These are phyloP conservation scores for Stereum hirsutum DNA, from an alignment of 1,284 basidiomycete genomes.

Conservation along the genomic window DNA sequence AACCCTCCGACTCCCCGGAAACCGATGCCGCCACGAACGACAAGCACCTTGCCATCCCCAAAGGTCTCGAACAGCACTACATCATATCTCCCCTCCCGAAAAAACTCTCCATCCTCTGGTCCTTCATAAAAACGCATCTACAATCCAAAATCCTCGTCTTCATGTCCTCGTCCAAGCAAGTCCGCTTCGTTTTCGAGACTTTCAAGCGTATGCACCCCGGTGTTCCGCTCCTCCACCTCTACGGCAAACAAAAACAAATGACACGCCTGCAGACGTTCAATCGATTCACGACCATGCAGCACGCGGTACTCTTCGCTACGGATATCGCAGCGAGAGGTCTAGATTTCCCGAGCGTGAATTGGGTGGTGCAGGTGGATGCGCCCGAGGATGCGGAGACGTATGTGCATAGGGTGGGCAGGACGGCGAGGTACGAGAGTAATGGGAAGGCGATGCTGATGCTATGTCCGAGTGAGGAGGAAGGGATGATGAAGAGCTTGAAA, in stretches of 20 bases:
- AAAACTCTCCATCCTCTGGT: constrained; percentile 91
- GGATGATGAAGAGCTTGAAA: constrained; percentile 68
- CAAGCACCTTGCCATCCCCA: constrained; percentile 39
- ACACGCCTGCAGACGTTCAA: constrained; percentile 79
- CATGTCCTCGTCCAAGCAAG: constrained; percentile 93
- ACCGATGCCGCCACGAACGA: constrained; percentile 21
- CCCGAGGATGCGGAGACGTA: constrained; percentile 99
- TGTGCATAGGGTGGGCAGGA: constrained; percentile 94
- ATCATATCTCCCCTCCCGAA: constrained; percentile 76
- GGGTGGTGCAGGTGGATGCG: constrained; percentile 97
- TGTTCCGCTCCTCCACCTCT: constrained; percentile 82
- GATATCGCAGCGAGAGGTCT: constrained; percentile 96
- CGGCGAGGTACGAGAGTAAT: constrained; percentile 87
- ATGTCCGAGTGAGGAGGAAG: constrained; percentile 87
- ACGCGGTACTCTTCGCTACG: constrained; percentile 88
- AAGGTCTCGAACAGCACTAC: constrained; percentile 87
- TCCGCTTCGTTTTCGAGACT: constrained; percentile 93
- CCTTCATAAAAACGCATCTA: constrained; percentile 92
- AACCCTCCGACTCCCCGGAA: constrained; percentile 4
- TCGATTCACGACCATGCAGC: constrained; percentile 71
- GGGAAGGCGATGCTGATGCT: constrained; percentile 85
- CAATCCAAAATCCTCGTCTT: constrained; percentile 93
- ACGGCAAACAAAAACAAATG: constrained; percentile 96
- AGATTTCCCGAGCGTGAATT: constrained; percentile 95
- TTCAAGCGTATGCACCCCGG: constrained; percentile 96